Percentiles rank a stretch among this genome's conserved stretches.
phyloP scores from a whole-genome alignment of 208 protist genomes.

The Herpetomonas muscarum region DNA sequence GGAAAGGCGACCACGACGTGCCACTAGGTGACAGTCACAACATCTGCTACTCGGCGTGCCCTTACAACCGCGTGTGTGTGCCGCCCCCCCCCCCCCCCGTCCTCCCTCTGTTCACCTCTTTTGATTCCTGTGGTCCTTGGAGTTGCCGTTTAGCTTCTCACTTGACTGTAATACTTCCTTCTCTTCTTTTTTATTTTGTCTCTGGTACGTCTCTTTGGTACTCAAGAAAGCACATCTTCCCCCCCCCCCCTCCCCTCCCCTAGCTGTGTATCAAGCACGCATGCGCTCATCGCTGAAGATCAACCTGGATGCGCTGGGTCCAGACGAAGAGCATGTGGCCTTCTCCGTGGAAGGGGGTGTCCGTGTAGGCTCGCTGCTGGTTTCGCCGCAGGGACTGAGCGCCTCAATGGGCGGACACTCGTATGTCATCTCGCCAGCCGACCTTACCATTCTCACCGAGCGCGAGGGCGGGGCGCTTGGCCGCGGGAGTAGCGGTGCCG shows the following conservation, averaged over 20 bases:
- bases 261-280: neutral
- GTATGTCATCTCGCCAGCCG: conserved; percentile 73
- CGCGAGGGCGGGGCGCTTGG: conserved; percentile 63
- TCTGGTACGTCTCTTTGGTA: neutral
- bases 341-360: conserved; percentile 59
- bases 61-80: too few relatives aligned
- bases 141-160: too few relatives aligned
- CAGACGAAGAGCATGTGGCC: conserved; percentile 35
- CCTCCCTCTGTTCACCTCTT: too few relatives aligned
- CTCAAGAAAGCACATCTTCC: neutral
- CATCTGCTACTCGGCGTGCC: too few relatives aligned
- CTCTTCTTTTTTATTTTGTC: neutral
- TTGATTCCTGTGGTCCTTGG: too few relatives aligned
- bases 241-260: neutral
- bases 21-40: too few relatives aligned
- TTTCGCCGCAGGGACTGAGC: conserved; percentile 71
- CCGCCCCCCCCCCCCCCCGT: too few relatives aligned
- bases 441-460: conserved; percentile 53
- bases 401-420: conserved; percentile 35
- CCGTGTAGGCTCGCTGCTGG: conserved; percentile 64
- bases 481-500: conserved; percentile 78
- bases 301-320: conserved; percentile 66
- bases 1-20: too few relatives aligned
- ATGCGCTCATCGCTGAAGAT: conserved; percentile 51
- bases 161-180: neutral